Evolutionary conservation across 139 green algal species (phyloP).

Genomic region (Coelastrella sp.): DNA sequence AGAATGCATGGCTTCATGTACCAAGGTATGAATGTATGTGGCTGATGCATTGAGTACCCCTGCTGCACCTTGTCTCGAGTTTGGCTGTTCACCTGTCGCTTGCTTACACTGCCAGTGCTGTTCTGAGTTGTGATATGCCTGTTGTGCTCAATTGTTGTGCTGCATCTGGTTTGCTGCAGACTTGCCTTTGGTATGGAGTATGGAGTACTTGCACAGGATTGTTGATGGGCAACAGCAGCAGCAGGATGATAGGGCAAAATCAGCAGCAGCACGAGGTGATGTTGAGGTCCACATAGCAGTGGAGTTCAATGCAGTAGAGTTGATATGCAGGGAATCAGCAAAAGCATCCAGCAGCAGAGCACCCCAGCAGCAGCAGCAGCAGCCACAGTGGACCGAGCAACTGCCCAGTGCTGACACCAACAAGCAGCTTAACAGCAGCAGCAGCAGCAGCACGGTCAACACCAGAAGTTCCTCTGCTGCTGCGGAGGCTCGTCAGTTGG

Average conservation of each 20-base stretch:
- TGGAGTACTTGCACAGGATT: too few relatives aligned
- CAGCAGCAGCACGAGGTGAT: neutral
- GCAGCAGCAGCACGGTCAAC: conserved; percentile 1
- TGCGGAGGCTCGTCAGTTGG: neutral
- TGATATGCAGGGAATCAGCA: neutral
- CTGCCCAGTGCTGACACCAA: too few relatives aligned
- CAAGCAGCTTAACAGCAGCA: neutral
- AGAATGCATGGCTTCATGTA: too few relatives aligned
- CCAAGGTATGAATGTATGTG: too few relatives aligned
- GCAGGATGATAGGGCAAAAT: neutral
- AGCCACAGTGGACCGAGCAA: too few relatives aligned
- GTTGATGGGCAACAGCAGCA: neutral
- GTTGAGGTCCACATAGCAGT: neutral
- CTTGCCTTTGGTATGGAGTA: neutral
- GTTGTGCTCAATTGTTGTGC: too few relatives aligned
- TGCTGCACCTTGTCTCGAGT: too few relatives aligned
- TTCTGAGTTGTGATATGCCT: too few relatives aligned
- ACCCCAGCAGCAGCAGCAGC: conserved; percentile 22
- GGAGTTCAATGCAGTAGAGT: neutral
- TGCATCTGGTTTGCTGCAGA: neutral
- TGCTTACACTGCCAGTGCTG: too few relatives aligned
- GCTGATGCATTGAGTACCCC: too few relatives aligned
- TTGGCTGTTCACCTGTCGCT: too few relatives aligned
- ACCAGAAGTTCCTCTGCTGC: neutral
- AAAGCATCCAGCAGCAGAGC: neutral